A percentile compares a stretch with the other conserved stretches of the same genome.
Evolutionary conservation across 495 filamentous ascomycete species (phyloP).

Genomic region (Neurospora sp.): DNA sequence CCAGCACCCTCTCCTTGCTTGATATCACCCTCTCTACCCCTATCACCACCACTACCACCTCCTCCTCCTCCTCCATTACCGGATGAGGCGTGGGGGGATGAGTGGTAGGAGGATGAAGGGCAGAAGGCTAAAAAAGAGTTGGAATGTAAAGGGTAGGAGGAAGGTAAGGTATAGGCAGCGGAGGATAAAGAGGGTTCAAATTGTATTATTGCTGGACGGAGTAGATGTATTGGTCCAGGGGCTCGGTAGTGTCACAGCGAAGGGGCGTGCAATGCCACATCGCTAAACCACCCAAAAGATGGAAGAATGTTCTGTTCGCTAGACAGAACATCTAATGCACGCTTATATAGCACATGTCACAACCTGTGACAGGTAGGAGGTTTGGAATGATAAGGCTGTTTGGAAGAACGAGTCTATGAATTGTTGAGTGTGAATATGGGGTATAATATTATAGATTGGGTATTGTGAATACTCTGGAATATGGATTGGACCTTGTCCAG

Average conservation of each 20-base stretch:
- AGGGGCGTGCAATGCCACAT: too few relatives aligned
- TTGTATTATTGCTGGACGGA: not conserved
- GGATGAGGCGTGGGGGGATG: too few relatives aligned
- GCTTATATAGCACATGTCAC: too few relatives aligned
- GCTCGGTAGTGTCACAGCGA: too few relatives aligned
- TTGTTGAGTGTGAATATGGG: not conserved
- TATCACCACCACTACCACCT: not conserved
- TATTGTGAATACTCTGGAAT: not conserved
- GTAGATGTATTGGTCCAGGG: not conserved
- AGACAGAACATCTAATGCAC: too few relatives aligned
- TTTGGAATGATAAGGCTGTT: not conserved
- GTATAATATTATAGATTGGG: not conserved
- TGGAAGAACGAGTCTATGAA: not conserved
- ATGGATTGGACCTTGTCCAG: not conserved
- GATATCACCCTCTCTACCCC: not conserved
- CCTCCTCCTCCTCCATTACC: not conserved
- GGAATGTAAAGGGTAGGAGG: not conserved
- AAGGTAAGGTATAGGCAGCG: not conserved
- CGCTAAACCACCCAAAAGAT: too few relatives aligned
- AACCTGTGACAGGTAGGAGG: too few relatives aligned
- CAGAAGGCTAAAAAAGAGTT: not conserved
- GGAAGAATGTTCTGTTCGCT: too few relatives aligned
- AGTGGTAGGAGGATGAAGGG: too few relatives aligned
- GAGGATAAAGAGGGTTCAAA: not conserved
- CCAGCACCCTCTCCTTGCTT: not conserved